phyloP scores from a whole-genome alignment of 2,329 filamentous ascomycete genomes.

The Scytalidium lignicola region DNA sequence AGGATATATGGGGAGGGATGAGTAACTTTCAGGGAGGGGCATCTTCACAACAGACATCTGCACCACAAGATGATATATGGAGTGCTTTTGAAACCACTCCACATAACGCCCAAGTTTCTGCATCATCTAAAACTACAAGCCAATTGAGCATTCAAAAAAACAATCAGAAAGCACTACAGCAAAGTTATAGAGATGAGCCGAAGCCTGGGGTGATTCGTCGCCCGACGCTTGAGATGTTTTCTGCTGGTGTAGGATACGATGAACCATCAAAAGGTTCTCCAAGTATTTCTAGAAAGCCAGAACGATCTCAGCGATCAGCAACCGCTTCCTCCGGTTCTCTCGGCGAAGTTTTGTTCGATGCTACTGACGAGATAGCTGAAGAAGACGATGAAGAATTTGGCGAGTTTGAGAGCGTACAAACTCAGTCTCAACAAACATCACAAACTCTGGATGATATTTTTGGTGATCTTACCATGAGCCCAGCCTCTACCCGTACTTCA shows the following conservation, averaged over 20 bases:
- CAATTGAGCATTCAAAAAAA: not conserved
- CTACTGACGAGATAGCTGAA: constrained; percentile 32
- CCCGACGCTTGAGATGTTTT: constrained; percentile 23
- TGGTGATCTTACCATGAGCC: constrained; percentile 23
- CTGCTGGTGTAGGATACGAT: constrained; percentile 6
- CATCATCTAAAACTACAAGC: no score
- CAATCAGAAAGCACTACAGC: not conserved
- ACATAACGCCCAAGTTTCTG: no score
- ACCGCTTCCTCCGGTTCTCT: constrained; percentile 9
- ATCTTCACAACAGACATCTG: constrained; percentile 3
- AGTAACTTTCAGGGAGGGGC: constrained; percentile 11
- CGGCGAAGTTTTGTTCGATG: constrained; percentile 29
- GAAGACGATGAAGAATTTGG: constrained; percentile 62
- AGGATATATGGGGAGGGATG: constrained; percentile 21
- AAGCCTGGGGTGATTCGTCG: constrained; percentile 15
- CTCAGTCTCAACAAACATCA: constrained; percentile 3
- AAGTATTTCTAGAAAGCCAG: not conserved
- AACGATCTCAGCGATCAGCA: not conserved
- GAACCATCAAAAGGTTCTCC: not conserved
- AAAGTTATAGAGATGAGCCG: not conserved
- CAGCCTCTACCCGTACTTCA: constrained; percentile 26
- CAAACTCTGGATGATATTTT: constrained; percentile 26
- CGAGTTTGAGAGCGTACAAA: constrained; percentile 54
- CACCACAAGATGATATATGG: constrained; percentile 23
- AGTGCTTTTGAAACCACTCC: constrained; percentile 19